Evolutionary conservation across 441 rosid genomes (phyloP).

Genomic region (Capsella rubella): DNA sequence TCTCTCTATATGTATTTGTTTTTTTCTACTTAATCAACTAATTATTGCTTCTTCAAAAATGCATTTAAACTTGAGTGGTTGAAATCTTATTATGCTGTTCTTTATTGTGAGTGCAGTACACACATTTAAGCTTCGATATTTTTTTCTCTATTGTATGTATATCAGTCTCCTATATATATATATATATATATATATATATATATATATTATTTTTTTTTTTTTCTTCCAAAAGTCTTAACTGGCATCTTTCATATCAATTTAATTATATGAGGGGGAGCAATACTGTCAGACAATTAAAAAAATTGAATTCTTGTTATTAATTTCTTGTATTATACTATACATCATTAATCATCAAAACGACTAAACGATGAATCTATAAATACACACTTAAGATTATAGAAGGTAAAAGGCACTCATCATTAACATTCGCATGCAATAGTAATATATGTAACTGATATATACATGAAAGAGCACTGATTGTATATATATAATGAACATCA

Average conservation of each 20-base stretch:
- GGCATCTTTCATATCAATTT: slow-evolving; percentile 37
- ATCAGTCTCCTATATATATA: not conserved
- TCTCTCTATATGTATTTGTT: not conserved
- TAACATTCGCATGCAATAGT: not conserved
- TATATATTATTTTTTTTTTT: too few species aligned
- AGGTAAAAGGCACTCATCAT: not conserved
- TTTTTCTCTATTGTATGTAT: not conserved
- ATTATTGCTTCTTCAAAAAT: slow-evolving; percentile 38
- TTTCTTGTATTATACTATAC: not conserved
- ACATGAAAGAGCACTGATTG: too few species aligned
- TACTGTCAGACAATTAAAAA: slow-evolving; percentile 32
- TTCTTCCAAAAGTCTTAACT: slow-evolving; percentile 10
- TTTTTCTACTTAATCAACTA: slow-evolving; percentile 9
- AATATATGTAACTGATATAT: too few species aligned
- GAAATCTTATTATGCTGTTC: slow-evolving; percentile 41
- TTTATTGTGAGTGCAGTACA: slow-evolving; percentile 41
- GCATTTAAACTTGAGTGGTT: slow-evolving; percentile 45
- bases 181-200: too few species aligned
- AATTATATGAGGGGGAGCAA: slow-evolving; percentile 32
- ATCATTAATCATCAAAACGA: slow-evolving; percentile 1
- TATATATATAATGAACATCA: too few species aligned
- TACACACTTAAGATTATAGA: not conserved
- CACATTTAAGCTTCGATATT: slow-evolving; percentile 39
- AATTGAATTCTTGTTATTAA: slow-evolving; percentile 14
- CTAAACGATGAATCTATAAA: too few species aligned